A percentile compares a stretch with the other conserved stretches of the same genome.
Evolutionary conservation across 129 eudicot genomes (phyloP).

Genomic region (Centrapalus pauciflorus): DNA sequence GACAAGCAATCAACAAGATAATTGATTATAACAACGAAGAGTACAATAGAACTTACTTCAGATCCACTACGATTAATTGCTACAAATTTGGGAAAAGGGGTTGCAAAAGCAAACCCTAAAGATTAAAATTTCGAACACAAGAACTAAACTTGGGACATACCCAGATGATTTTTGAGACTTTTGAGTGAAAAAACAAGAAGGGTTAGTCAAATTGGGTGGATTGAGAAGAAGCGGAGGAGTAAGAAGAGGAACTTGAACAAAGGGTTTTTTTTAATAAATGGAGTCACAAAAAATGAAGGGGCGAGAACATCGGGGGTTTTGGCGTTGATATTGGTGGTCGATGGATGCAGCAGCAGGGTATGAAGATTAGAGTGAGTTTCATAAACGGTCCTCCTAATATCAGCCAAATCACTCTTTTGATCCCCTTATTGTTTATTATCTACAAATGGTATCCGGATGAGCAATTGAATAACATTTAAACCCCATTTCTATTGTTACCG

Average conservation of each 20-base stretch:
- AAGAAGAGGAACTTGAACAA: conserved; percentile 5
- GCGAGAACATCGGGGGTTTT: conserved; percentile 23
- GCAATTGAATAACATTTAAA: not conserved
- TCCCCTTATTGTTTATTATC: not conserved
- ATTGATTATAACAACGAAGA: not conserved
- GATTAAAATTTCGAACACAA: conserved; percentile 1
- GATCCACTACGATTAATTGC: conserved; percentile 2
- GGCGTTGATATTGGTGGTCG: conserved; percentile 24
- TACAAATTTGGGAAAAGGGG: not conserved
- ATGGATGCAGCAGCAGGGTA: conserved; percentile 6
- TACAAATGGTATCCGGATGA: no score
- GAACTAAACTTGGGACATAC: conserved; percentile 26
- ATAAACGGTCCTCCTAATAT: conserved; percentile 10
- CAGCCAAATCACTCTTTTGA: not conserved
- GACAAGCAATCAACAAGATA: not conserved
- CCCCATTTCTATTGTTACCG: no score
- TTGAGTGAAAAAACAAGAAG: not conserved
- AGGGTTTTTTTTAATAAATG: conserved; percentile 1
- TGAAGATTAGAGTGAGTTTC: conserved; percentile 12
- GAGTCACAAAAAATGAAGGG: conserved; percentile 15
- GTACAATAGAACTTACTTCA: not conserved
- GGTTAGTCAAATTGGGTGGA: not conserved
- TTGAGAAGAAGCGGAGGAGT: not conserved
- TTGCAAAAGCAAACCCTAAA: conserved; percentile 9
- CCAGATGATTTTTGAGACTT: conserved; percentile 31